phyloP scores from a whole-genome alignment of 2,329 filamentous ascomycete genomes.

The Esteya vermicola region DNA sequence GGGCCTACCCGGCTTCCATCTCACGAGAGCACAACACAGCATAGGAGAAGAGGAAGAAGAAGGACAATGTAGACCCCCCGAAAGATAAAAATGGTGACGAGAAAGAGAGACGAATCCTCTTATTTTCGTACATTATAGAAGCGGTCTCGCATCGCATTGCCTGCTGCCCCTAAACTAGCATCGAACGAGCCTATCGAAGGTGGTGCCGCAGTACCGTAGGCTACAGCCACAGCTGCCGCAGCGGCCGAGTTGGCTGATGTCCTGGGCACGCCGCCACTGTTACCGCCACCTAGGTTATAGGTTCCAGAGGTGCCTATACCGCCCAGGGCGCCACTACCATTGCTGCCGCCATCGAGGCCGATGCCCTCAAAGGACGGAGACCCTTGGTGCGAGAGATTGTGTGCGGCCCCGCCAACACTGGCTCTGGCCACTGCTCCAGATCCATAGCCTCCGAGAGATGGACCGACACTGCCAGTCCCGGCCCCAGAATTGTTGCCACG shows the following conservation, averaged over 20 bases:
- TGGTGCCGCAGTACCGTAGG: constrained; percentile 6
- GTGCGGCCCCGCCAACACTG: neutral
- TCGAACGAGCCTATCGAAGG: constrained; percentile 15
- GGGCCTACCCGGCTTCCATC: too few species aligned
- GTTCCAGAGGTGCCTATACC: constrained; percentile 11
- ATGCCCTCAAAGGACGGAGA: constrained; percentile 16
- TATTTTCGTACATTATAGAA: constrained; percentile 12
- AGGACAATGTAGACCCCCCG: neutral
- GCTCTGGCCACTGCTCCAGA: neutral
- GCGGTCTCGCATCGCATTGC: constrained; percentile 7
- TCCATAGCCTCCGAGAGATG: constrained; percentile 8
- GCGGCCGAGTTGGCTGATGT: constrained; percentile 10
- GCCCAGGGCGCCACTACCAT: constrained; percentile 13
- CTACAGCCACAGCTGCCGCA: too few species aligned
- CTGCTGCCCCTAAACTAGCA: constrained; percentile 6
- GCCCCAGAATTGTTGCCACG: constrained; percentile 4
- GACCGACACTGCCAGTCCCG: constrained; percentile 1
- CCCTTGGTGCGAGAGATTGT: constrained; percentile 6
- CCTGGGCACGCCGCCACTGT: constrained; percentile 14
- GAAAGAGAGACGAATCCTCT: neutral
- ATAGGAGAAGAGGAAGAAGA: too few species aligned
- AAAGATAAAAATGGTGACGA: neutral
- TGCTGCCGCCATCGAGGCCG: constrained; percentile 14
- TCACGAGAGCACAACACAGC: too few species aligned
- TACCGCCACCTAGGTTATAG: constrained; percentile 14